Evolutionary conservation across 306 rosid genomes (phyloP).

Genomic region (Citrullus colocynthis): DNA sequence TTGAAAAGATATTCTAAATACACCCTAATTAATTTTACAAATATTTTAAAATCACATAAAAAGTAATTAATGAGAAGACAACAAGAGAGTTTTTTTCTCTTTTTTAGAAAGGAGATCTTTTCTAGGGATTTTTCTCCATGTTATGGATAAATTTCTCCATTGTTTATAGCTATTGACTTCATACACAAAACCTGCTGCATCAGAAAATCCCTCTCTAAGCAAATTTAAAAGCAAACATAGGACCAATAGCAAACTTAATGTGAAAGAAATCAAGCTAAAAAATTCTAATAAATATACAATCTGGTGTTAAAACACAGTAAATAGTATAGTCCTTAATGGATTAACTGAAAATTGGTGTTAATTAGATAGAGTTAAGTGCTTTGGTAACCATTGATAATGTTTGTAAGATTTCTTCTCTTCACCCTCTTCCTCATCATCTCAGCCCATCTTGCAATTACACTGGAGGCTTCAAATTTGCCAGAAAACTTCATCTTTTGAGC

Average conservation of each 20-base stretch:
- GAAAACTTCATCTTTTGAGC: constrained; percentile 62
- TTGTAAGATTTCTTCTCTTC: constrained; percentile 31
- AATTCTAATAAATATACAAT: neutral
- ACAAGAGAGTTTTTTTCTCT: neutral
- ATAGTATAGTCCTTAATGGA: neutral
- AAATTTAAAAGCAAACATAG: neutral
- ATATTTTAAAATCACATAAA: neutral
- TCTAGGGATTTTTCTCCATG: too few species aligned
- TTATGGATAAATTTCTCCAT: neutral
- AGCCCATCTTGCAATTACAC: constrained; percentile 59
- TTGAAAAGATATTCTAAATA: too few species aligned
- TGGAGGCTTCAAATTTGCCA: constrained; percentile 70
- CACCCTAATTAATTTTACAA: neutral
- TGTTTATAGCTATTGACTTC: too few species aligned
- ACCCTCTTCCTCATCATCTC: constrained; percentile 57
- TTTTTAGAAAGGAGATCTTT: too few species aligned
- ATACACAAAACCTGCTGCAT: neutral
- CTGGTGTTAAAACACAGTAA: neutral
- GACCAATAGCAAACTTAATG: neutral
- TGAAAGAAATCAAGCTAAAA: neutral
- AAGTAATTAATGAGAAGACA: neutral
- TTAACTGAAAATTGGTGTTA: neutral
- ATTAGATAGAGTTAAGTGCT: neutral
- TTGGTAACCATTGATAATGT: neutral
- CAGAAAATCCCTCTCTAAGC: neutral